Evolutionary conservation across 176 grass and related monocot genomes (phyloP).

Genomic region (Rhynchospora breviuscula): DNA sequence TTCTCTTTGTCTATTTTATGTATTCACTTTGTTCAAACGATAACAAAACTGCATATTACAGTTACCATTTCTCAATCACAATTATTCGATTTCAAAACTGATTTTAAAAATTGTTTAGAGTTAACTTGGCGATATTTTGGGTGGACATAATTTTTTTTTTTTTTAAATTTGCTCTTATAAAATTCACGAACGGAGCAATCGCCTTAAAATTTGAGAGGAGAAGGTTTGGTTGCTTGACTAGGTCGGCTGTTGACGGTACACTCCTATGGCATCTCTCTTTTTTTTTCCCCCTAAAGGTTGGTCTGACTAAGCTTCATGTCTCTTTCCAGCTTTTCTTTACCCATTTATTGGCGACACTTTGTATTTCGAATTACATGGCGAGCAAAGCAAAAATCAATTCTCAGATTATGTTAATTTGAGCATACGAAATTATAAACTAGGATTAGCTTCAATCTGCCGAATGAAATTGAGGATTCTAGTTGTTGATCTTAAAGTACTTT

Average conservation of each 20-base stretch:
- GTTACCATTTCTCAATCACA: too few species aligned
- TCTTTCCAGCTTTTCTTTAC: background rate
- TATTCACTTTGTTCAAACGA: too few species aligned
- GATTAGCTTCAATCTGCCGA: background rate
- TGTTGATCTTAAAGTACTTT: background rate
- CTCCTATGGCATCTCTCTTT: background rate
- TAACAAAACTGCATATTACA: too few species aligned
- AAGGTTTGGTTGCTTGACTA: conserved; percentile 2
- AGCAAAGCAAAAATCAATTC: background rate
- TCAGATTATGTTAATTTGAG: too few species aligned
- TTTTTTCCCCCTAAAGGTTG: background rate
- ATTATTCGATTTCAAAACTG: background rate
- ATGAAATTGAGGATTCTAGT: background rate
- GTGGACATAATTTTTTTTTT: background rate
- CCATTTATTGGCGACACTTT: background rate
- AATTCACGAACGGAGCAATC: background rate
- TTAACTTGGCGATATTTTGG: background rate
- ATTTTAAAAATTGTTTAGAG: background rate
- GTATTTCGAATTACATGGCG: background rate
- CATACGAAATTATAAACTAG: background rate
- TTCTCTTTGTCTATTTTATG: too few species aligned
- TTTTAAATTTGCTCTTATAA: background rate
- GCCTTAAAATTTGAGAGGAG: background rate
- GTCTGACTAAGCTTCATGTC: background rate
- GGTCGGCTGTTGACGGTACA: conserved; percentile 1